Evolutionary conservation across 176 grass and related monocot genomes (phyloP).

Genomic region (Avena atlantica): DNA sequence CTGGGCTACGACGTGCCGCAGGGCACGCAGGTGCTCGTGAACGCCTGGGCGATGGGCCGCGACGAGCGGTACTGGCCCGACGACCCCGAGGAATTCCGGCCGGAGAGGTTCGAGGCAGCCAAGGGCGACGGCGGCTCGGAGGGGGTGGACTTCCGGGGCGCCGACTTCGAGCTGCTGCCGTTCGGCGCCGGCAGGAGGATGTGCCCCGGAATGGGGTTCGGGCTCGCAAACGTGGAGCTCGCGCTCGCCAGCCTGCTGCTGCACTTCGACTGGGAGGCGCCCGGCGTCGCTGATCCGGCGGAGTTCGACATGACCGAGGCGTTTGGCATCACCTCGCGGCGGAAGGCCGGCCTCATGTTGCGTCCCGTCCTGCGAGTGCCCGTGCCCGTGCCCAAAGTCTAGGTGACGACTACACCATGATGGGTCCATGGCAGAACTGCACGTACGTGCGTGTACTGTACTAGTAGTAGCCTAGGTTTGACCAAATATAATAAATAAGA

Average conservation of each 20-base stretch:
- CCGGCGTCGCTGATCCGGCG: background rate
- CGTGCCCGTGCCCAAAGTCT: background rate
- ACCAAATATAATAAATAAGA: no score
- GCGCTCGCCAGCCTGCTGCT: constrained; percentile 51
- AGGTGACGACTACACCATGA: background rate
- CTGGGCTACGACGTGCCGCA: constrained; percentile 56
- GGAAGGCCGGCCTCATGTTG: constrained; percentile 41
- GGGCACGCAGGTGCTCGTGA: constrained; percentile 54
- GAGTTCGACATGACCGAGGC: constrained; percentile 51
- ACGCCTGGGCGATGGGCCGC: constrained; percentile 66
- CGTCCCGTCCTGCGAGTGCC: constrained; percentile 36
- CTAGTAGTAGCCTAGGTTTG: no score
- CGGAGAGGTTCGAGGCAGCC: constrained; percentile 48
- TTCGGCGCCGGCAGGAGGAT: constrained; percentile 52
- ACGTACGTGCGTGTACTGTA: no score
- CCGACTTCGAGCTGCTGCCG: constrained; percentile 54
- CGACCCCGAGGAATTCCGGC: constrained; percentile 50
- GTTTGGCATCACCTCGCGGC: constrained; percentile 29
- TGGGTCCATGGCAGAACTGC: no score
- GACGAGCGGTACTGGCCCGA: constrained; percentile 57
- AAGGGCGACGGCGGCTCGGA: background rate
- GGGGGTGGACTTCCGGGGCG: constrained; percentile 46
- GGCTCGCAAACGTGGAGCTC: constrained; percentile 57
- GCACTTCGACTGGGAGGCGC: constrained; percentile 64
- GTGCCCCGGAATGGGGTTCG: constrained; percentile 56